Percentiles rank a stretch among this genome's conserved stretches.
These are phyloP conservation scores for Drechslerella dactyloides DNA, from an alignment of 2,329 filamentous ascomycete genomes.

Conservation along the genomic window DNA sequence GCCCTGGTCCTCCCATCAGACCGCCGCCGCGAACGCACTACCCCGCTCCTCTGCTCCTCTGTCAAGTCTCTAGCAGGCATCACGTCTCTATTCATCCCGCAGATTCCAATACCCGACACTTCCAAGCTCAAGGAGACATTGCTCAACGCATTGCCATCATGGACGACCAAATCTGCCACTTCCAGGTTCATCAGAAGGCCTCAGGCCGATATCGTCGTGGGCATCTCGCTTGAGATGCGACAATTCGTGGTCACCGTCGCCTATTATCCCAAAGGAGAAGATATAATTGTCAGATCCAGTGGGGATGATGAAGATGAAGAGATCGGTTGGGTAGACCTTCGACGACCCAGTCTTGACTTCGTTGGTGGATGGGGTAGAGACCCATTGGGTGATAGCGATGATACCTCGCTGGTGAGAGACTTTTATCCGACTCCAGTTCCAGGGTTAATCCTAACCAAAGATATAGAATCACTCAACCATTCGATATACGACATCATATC, in stretches of 20 bases:
- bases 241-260: conserved; percentile 12
- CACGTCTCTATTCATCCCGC: conserved; percentile 23
- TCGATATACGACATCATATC: conserved; percentile 24
- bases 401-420: conserved; percentile 15
- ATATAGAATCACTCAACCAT: conserved; percentile 9
- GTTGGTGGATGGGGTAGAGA: conserved; percentile 17
- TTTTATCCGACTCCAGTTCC: neutral
- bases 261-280: conserved; percentile 32
- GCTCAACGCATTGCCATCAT: conserved; percentile 33
- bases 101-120: conserved; percentile 41
- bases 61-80: conserved; percentile 30
- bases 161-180: conserved; percentile 37
- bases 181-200: conserved; percentile 37
- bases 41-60: conserved; percentile 34
- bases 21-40: conserved; percentile 26
- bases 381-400: too few relatives aligned
- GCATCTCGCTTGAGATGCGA: conserved; percentile 20
- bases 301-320: conserved; percentile 8
- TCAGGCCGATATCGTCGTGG: conserved; percentile 38
- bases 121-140: conserved; percentile 40
- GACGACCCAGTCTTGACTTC: conserved; percentile 2
- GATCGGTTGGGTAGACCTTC: conserved; percentile 10
- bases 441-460: neutral
- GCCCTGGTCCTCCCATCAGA: conserved; percentile 40
- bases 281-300: conserved; percentile 16